Base-by-base conservation (phyloP, 257 asterid species). In the Penstemon barbatus region DNA sequence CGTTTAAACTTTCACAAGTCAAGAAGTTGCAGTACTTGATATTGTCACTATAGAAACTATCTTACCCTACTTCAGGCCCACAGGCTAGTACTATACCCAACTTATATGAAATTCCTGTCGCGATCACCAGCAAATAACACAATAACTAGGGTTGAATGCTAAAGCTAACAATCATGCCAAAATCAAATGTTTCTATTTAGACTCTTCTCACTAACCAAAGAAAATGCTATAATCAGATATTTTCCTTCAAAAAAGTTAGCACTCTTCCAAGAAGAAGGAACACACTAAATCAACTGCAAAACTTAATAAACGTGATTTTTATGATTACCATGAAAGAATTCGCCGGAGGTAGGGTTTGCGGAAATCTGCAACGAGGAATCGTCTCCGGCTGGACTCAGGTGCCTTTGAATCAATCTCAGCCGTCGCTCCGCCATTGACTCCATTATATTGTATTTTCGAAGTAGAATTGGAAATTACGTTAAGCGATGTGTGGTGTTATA, bases 401-500 rank as follows among this genome's bases (percentile, higher is more conserved):
- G 98, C 3, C 80, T 78, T 52, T 79, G 91, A 75, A 92, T 82
- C 77, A 85, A 85, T 73, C 84, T 85, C 73, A 92, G 77, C 37
- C 98, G 90, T 71, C 93, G 79, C 63, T 89, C 90, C 25, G 88
- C 87, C 68, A 72, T 70, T 45, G 85, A 68, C 72, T 91, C 96
- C 92, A 85, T 85, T 65, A 46, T 6, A 1, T 45, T 70, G 33
- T 25, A 25, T 25, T 25, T 2, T 25, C 33, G 33, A 25, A 25
- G 33, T 25, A 25, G 33, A 25, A 25, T 25, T 25, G 33, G 33
- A 25, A 25, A 25, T 25, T 25, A 25, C 33, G 33, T 25, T 25
- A 25, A 25, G 2, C 33, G 33, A 25, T 25, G 33, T 25, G 33
- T 25, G 33, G 33, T 25, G 33, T 25, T 25, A 25, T 25, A 25